These are phyloP conservation scores for Kandelia obovata DNA, from an alignment of 345 rosid species.

Conservation along the genomic window DNA sequence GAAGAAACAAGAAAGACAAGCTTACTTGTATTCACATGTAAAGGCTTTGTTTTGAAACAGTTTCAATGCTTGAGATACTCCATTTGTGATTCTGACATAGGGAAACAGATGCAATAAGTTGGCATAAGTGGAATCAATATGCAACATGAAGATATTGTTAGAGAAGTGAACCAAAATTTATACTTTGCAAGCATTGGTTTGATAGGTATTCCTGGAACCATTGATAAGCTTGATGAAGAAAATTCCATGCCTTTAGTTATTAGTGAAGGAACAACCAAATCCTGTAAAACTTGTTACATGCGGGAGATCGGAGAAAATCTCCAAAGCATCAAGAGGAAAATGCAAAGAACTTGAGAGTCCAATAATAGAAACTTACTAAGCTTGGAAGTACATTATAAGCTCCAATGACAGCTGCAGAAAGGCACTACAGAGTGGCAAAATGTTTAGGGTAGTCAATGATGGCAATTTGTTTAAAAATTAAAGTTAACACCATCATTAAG, in stretches of 20 bases:
- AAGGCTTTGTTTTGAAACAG: constrained; percentile 64
- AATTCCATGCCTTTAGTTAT: constrained; percentile 62
- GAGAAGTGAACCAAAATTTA: constrained; percentile 7
- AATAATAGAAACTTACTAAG: constrained; percentile 49
- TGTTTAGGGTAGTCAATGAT: constrained; percentile 4
- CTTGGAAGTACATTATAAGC: constrained; percentile 76
- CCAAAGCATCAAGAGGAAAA: background rate
- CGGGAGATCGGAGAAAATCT: background rate
- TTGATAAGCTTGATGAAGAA: constrained; percentile 67
- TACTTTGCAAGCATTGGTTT: constrained; percentile 98
- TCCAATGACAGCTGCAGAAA: constrained; percentile 72
- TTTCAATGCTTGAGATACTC: constrained; percentile 54
- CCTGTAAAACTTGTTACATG: constrained; percentile 40
- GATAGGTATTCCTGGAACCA: constrained; percentile 79
- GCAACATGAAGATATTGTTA: constrained; percentile 2
- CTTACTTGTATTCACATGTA: constrained; percentile 89
- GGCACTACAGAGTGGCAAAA: constrained; percentile 37
- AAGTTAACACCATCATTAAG: background rate
- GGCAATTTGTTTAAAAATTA: background rate
- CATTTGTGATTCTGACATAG: constrained; percentile 62
- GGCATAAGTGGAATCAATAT: constrained; percentile 9
- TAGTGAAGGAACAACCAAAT: constrained; percentile 64
- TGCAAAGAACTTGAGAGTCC: constrained; percentile 1
- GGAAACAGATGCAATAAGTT: constrained; percentile 14
- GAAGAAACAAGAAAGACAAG: constrained; percentile 12